Conservation (phyloP, 2,329 filamentous ascomycete species). For the Hypoxylon sp. region DNA sequence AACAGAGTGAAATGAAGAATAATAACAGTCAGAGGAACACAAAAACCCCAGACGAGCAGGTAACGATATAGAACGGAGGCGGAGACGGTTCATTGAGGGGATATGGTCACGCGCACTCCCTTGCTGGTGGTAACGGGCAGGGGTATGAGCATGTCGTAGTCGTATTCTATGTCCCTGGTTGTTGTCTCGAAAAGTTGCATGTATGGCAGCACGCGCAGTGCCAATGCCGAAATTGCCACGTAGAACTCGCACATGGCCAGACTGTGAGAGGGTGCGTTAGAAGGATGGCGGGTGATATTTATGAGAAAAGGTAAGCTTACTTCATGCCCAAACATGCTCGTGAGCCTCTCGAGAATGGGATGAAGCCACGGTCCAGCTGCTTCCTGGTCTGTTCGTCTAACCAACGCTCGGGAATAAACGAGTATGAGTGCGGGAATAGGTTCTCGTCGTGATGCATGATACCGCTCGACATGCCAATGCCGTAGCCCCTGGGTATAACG, state of each 20-base stretch:
- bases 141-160: constrained; percentile 42
- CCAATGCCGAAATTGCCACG: constrained; percentile 38
- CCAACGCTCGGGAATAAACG: constrained; percentile 53
- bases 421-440: constrained; percentile 49
- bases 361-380: constrained; percentile 48
- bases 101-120: constrained; percentile 26
- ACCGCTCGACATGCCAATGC: constrained; percentile 50
- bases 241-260: constrained; percentile 42
- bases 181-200: constrained; percentile 42
- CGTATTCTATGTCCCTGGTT: constrained; percentile 42
- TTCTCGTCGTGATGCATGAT: constrained; percentile 51
- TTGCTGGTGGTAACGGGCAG: constrained; percentile 24
- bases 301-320: constrained; percentile 32
- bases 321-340: constrained; percentile 54
- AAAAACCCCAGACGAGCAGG: neutral
- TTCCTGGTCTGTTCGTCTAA: constrained; percentile 46
- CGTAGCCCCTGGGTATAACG: constrained; percentile 49
- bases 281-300: neutral
- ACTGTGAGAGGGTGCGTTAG: constrained; percentile 3
- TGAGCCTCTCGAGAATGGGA: constrained; percentile 53
- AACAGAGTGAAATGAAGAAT: no score
- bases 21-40: neutral
- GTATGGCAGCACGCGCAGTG: constrained; percentile 40
- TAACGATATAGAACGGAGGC: neutral
- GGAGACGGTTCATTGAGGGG: constrained; percentile 29